Evolutionary conservation across 345 rosid species (phyloP).

Genomic region (Conringia planisiliqua): DNA sequence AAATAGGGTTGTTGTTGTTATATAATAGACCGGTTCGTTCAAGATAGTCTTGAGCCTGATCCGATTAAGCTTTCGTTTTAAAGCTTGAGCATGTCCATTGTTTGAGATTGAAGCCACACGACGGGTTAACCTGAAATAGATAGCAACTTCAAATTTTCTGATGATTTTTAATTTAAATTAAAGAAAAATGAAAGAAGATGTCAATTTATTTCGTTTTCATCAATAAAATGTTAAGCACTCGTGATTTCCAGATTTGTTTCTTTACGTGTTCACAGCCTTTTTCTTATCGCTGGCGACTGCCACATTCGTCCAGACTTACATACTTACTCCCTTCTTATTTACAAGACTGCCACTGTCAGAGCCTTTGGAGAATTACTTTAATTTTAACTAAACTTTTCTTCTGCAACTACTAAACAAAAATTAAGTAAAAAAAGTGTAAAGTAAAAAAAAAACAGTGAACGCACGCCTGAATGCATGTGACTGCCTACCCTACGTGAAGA

Average conservation of each 20-base stretch:
- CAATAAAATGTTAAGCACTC: background rate
- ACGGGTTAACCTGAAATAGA: background rate
- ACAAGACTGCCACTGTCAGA: slow-evolving; percentile 1
- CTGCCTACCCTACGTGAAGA: slow-evolving; percentile 11
- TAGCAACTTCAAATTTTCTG: background rate
- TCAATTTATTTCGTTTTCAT: background rate
- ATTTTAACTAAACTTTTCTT: background rate
- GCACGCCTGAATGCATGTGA: slow-evolving; percentile 13
- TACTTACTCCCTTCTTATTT: background rate
- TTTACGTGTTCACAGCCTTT: slow-evolving; percentile 6
- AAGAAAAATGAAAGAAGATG: background rate
- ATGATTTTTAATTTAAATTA: background rate
- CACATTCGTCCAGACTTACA: slow-evolving; percentile 10
- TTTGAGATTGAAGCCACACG: background rate
- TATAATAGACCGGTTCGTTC: background rate
- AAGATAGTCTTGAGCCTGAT: background rate
- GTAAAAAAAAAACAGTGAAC: slow-evolving; percentile 9
- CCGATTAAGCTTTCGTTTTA: background rate
- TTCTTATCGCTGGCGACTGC: background rate
- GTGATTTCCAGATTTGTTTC: slow-evolving; percentile 21
- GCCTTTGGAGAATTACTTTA: background rate
- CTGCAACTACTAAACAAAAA: background rate
- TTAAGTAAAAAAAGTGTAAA: background rate
- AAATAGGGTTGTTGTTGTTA: background rate
- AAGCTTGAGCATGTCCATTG: background rate